Conservation (phyloP, 306 rosid species). For the Cicer bijugum region DNA sequence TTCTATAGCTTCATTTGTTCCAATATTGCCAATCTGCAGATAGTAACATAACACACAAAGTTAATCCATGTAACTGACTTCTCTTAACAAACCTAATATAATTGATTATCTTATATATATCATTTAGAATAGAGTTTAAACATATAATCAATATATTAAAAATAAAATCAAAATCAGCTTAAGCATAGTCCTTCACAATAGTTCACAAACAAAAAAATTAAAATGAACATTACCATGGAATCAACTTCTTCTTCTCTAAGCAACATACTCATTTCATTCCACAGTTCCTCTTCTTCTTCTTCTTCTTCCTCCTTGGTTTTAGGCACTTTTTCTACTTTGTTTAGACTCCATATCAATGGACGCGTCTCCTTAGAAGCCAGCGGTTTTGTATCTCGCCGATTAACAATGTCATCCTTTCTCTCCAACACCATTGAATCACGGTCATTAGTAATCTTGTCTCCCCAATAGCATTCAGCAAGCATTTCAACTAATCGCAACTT, state of each 20-base stretch:
- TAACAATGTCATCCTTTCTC: background rate
- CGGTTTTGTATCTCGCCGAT: background rate
- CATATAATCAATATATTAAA: background rate
- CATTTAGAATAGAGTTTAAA: background rate
- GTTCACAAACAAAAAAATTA: background rate
- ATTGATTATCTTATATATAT: background rate
- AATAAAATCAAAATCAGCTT: background rate
- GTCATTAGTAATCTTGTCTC: background rate
- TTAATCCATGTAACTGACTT: background rate
- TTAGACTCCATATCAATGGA: slow-evolving; percentile 10
- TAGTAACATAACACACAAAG: slow-evolving; percentile 20
- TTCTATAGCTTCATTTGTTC: background rate
- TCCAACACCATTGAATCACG: background rate
- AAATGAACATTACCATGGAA: background rate
- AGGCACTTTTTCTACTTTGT: background rate
- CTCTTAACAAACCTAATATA: background rate
- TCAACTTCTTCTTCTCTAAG: background rate
- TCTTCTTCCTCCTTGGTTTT: background rate
- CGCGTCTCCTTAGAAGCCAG: background rate
- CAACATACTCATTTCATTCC: background rate
- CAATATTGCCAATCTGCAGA: slow-evolving; percentile 40
- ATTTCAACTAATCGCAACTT: background rate
- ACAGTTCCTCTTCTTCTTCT: background rate
- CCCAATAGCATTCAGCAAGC: background rate
- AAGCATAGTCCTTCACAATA: background rate